A percentile compares a stretch with the other conserved stretches of the same genome.
Conservation (phyloP, 257 asterid genomes). For the Parsonsia alboflavescens region DNA sequence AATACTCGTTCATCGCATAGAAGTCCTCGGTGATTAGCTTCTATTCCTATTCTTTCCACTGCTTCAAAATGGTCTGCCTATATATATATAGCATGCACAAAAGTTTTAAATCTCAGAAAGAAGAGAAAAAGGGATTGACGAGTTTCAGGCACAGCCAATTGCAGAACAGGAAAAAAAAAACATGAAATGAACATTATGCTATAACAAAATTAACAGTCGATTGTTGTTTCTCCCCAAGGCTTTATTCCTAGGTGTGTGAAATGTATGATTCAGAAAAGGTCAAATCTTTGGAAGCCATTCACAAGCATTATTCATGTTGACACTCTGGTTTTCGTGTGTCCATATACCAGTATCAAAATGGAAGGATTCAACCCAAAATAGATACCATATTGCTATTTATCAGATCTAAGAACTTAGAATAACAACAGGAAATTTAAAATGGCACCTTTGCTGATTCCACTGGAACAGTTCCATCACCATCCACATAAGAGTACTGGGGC, state of each 20-base stretch:
- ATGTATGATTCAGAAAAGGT: not conserved
- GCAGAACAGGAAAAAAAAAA: not conserved
- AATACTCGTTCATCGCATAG: constrained; percentile 47
- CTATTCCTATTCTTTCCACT: constrained; percentile 68
- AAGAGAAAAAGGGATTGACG: not conserved
- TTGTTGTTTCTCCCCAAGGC: not conserved
- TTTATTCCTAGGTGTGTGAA: not conserved
- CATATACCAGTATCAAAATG: not conserved
- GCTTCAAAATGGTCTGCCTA: constrained; percentile 79
- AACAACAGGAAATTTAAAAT: not conserved
- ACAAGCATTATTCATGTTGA: no score
- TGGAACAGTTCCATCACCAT: constrained; percentile 97
- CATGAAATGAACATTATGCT: not conserved
- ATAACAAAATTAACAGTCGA: not conserved
- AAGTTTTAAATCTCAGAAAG: not conserved
- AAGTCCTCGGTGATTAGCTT: constrained; percentile 56
- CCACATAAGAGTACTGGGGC: constrained; percentile 71
- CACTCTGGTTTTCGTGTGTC: no score
- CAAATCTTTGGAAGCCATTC: not conserved
- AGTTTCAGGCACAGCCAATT: not conserved
- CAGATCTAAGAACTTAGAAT: not conserved
- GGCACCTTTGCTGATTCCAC: constrained; percentile 82
- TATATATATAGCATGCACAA: constrained; percentile 16
- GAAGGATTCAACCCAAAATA: not conserved
- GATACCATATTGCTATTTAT: no score